Conservation (phyloP, 2,329 filamentous ascomycete species). For the Seiridium cupressi region DNA sequence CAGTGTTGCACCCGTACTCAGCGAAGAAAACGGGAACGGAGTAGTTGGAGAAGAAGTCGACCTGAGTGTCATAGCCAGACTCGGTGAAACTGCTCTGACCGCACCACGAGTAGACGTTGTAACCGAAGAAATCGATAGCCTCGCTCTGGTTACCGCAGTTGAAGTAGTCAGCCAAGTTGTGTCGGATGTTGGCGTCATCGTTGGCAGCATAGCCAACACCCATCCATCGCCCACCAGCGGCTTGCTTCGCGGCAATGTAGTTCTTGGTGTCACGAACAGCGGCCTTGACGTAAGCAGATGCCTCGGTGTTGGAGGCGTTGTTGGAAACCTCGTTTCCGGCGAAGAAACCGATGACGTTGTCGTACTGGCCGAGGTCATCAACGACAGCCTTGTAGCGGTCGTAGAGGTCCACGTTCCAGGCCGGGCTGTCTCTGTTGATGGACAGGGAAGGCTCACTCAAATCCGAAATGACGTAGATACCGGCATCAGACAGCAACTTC, state of each 20-base stretch:
- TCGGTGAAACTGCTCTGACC: slow-evolving; percentile 62
- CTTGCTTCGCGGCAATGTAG: slow-evolving; percentile 66
- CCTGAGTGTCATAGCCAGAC: slow-evolving; percentile 70
- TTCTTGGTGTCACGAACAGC: slow-evolving; percentile 78
- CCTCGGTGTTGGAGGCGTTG: slow-evolving; percentile 68
- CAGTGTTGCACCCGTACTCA: slow-evolving; percentile 75
- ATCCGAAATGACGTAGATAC: slow-evolving; percentile 78
- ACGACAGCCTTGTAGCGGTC: slow-evolving; percentile 69
- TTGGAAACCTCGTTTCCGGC: slow-evolving; percentile 82
- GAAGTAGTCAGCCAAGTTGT: slow-evolving; percentile 70
- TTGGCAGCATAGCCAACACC: slow-evolving; percentile 80
- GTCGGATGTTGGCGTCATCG: slow-evolving; percentile 71
- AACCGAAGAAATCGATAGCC: slow-evolving; percentile 80
- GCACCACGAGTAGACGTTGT: slow-evolving; percentile 90
- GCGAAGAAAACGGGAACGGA: slow-evolving; percentile 79
- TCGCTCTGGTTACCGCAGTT: slow-evolving; percentile 61
- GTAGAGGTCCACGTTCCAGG: slow-evolving; percentile 69
- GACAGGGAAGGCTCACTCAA: slow-evolving; percentile 67
- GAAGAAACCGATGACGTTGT: slow-evolving; percentile 79
- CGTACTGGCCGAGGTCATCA: slow-evolving; percentile 66
- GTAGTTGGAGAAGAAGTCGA: slow-evolving; percentile 69
- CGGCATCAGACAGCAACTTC: slow-evolving; percentile 64
- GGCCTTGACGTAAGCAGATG: slow-evolving; percentile 78
- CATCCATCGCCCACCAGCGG: slow-evolving; percentile 53
- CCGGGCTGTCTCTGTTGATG: slow-evolving; percentile 66